These are phyloP conservation scores for Candolleomyces aberdarensis DNA, from an alignment of 768 basidiomycete genomes.

Conservation along the genomic window DNA sequence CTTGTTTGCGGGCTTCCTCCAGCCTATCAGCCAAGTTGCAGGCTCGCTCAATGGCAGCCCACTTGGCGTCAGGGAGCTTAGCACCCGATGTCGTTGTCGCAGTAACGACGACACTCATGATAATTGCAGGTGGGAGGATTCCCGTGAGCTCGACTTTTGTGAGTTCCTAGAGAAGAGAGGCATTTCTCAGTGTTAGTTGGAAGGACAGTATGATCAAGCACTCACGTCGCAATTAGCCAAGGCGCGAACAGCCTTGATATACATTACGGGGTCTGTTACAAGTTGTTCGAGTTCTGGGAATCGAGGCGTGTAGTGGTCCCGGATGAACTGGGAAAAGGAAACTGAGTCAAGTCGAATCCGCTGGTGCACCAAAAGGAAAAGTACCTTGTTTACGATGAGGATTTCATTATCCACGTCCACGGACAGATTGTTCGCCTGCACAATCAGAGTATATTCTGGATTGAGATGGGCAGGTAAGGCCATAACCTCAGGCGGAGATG, in stretches of 20 bases:
- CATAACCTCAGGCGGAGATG: conserved; percentile 77
- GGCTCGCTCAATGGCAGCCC: conserved; percentile 80
- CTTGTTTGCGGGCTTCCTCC: conserved; percentile 88
- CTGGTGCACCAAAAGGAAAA: conserved; percentile 11
- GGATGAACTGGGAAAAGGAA: conserved; percentile 70
- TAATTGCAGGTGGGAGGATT: conserved; percentile 81
- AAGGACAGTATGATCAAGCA: not conserved
- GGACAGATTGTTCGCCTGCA: conserved; percentile 95
- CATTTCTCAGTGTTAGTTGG: conserved; percentile 6
- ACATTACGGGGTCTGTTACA: conserved; percentile 87
- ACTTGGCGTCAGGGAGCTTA: conserved; percentile 63
- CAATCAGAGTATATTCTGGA: conserved; percentile 94
- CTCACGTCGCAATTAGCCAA: conserved; percentile 80
- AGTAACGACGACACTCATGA: conserved; percentile 95
- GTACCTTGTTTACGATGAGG: conserved; percentile 90
- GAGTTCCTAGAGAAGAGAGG: conserved; percentile 53
- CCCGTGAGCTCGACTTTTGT: conserved; percentile 82
- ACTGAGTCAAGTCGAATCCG: not conserved
- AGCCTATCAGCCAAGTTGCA: conserved; percentile 87
- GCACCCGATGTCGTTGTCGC: conserved; percentile 89
- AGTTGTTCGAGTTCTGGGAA: conserved; percentile 98
- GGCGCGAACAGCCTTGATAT: conserved; percentile 85
- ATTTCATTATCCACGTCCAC: conserved; percentile 99
- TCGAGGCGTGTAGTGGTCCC: conserved; percentile 92
- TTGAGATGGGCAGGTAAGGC: conserved; percentile 81